Conservation (phyloP, 2,329 filamentous ascomycete genomes). For the Amauroascus verrucosus region DNA sequence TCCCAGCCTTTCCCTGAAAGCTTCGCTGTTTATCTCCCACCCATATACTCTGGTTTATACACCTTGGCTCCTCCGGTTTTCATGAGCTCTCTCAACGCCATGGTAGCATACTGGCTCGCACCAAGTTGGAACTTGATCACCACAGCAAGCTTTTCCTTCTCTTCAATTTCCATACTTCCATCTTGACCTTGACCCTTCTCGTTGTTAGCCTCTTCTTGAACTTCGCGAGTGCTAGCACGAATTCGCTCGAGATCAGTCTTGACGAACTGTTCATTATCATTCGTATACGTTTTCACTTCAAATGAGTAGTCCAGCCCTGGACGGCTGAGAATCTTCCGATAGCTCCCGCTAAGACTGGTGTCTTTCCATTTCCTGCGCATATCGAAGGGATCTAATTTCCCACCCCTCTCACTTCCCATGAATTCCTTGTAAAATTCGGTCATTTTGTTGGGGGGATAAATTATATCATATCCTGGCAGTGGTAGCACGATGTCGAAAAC, state of each 20-base stretch:
- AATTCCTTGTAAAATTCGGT: constrained; percentile 76
- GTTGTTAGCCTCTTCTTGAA: constrained; percentile 14
- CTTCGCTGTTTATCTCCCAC: neutral
- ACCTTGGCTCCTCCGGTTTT: constrained; percentile 51
- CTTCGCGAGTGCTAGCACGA: constrained; percentile 32
- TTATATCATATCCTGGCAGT: constrained; percentile 79
- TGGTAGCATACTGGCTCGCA: constrained; percentile 73
- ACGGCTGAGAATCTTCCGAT: constrained; percentile 70
- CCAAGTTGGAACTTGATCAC: constrained; percentile 65
- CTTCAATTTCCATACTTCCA: constrained; percentile 17
- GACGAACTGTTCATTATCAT: constrained; percentile 69
- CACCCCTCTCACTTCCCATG: constrained; percentile 71
- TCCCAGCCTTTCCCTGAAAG: neutral
- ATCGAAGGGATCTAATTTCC: constrained; percentile 65
- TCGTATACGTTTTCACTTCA: constrained; percentile 57
- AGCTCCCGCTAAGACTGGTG: constrained; percentile 76
- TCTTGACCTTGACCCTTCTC: constrained; percentile 5
- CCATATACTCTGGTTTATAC: constrained; percentile 50
- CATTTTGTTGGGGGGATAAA: constrained; percentile 75
- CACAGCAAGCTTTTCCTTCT: constrained; percentile 50
- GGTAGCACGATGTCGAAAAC: constrained; percentile 88
- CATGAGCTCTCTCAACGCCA: constrained; percentile 71
- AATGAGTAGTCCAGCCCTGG: constrained; percentile 55
- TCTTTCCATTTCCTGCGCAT: constrained; percentile 84
- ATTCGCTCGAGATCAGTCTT: constrained; percentile 73